Evolutionary conservation across 192 early-diverging fungal species (phyloP), one percentile per base, ranked within the genome.

Genomic region (Coemansia sp.): DNA sequence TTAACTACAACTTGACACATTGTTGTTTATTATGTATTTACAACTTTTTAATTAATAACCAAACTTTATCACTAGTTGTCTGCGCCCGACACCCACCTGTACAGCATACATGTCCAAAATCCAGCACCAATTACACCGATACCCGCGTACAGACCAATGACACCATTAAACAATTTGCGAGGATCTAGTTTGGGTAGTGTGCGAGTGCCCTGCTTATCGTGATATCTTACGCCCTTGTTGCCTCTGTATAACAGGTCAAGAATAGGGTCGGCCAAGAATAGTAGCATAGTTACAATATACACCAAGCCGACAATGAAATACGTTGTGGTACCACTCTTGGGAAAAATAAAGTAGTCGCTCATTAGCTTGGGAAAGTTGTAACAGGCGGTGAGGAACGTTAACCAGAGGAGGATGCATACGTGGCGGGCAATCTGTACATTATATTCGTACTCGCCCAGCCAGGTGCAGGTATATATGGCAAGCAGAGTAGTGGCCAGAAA

Each of bases 401-500:
- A 5, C 57, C 57, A 59, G 15, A 59, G 12, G 7, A 59, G 4
- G 11, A 59, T 43, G 19, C 19, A 23, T 15, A 59, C 39, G 19
- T 59, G 57, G 1, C 29, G 23, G 2, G 57, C 57, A 14, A 59
- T 59, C 7, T 59, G 57, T 24, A 43, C 57, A 21, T 59, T 59
- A 21, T 59, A 59, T 23, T 59, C 35, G 41, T 43, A 59, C 15
- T 59, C 57, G 19, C 57, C 57, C 22, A 59, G 41, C 57, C 57
- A 59, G 19, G 57, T 59, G 22, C 57, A 59, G 8, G 39, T 59
- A 11, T 59, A 59, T 9, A 59, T 22, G 19, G 57, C 57, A 12
- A 59, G 41, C 12, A 59, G 22, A 17, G 23, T 59, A 3, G 57
- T 59, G 5, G 57, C 29, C 17, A 43, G 9, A 14, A 59, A 19